These are phyloP conservation scores for Fusarium dimerum DNA, from an alignment of 2,329 filamentous ascomycete species.

Conservation along the genomic window DNA sequence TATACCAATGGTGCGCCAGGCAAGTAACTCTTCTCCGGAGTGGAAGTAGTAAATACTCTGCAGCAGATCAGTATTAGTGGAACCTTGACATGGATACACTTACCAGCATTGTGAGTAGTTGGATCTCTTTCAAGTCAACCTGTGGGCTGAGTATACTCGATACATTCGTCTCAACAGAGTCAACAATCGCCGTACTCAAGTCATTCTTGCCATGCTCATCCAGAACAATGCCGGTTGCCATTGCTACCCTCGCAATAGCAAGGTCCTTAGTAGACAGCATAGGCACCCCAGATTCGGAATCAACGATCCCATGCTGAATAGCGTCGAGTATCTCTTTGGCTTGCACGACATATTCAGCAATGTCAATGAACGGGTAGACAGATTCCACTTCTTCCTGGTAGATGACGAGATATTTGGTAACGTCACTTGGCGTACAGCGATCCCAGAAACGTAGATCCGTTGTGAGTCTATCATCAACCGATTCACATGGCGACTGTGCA, in stretches of 20 bases:
- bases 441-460: conserved; percentile 27
- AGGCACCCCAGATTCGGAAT: background rate
- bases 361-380: conserved; percentile 38
- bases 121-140: conserved; percentile 37
- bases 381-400: conserved; percentile 43
- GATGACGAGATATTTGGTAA: conserved; percentile 35
- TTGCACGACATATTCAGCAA: conserved; percentile 25
- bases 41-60: conserved; percentile 46
- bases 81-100: background rate
- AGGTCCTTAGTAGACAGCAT: conserved; percentile 27
- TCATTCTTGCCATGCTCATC: conserved; percentile 35
- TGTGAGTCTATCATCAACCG: background rate
- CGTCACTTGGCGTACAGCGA: conserved; percentile 25
- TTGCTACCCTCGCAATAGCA: conserved; percentile 35
- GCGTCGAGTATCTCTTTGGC: conserved; percentile 29
- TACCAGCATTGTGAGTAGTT: conserved; percentile 35
- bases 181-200: conserved; percentile 29
- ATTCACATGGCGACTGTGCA: conserved; percentile 21
- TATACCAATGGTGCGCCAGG: conserved; percentile 49
- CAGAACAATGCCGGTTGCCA: conserved; percentile 35
- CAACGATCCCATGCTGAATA: conserved; percentile 11
- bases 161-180: conserved; percentile 31
- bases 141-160: conserved; percentile 30
- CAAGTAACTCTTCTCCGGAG: conserved; percentile 50
- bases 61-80: background rate